phyloP scores from a whole-genome alignment of 371 early-diverging fungal genomes.

The Apophysomyces sp. region DNA sequence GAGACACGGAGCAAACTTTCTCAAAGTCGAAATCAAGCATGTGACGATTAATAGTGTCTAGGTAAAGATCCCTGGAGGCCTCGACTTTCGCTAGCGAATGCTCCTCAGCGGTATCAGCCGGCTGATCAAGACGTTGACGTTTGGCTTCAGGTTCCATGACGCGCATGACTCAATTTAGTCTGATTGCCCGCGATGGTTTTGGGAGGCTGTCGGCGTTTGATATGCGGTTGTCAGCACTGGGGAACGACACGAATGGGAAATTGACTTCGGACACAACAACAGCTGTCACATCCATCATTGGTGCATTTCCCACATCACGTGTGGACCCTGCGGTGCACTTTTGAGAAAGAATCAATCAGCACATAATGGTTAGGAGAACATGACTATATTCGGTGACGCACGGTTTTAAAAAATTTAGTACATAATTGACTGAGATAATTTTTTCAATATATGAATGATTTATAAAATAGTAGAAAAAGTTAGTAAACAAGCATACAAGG shows the following conservation, averaged over 20 bases:
- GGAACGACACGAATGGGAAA: neutral
- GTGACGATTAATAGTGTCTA: constrained; percentile 79
- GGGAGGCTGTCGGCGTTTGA: neutral
- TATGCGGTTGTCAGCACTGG: neutral
- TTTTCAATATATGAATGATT: no score
- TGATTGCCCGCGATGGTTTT: neutral
- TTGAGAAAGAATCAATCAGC: no score
- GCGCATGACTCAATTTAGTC: neutral
- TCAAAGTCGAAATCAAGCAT: constrained; percentile 98
- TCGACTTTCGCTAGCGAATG: constrained; percentile 7
- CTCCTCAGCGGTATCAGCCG: neutral
- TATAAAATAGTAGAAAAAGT: no score
- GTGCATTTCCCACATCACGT: no score
- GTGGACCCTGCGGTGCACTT: no score
- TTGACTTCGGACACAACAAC: neutral
- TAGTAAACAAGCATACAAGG: no score
- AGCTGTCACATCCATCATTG: no score
- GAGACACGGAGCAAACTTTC: constrained; percentile 92
- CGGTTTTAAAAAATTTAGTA: no score
- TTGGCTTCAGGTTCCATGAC: constrained; percentile 32
- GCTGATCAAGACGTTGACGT: constrained; percentile 24
- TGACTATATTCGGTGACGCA: no score
- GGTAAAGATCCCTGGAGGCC: constrained; percentile 49
- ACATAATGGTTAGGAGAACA: no score
- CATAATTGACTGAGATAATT: no score